phyloP scores from a whole-genome alignment of 345 rosid genomes.

The Salix brachista region DNA sequence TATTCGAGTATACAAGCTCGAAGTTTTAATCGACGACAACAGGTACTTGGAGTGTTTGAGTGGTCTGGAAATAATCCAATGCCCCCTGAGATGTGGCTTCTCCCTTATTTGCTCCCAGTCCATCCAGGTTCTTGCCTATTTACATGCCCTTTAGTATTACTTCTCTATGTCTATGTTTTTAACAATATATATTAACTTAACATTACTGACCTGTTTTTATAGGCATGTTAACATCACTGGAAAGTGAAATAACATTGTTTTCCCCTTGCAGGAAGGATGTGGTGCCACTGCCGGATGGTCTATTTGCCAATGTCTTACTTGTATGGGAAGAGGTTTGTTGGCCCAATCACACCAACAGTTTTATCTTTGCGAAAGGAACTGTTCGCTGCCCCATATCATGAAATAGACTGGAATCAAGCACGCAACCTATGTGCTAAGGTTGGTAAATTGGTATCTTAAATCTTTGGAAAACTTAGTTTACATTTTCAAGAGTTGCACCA shows the following conservation, averaged over 20 bases:
- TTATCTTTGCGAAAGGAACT: slow-evolving; percentile 88
- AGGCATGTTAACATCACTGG: background rate
- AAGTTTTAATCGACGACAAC: slow-evolving; percentile 24
- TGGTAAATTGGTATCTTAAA: slow-evolving; percentile 27
- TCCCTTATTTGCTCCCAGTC: slow-evolving; percentile 72
- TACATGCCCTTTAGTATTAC: background rate
- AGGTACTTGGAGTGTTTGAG: slow-evolving; percentile 93
- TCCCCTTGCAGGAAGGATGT: slow-evolving; percentile 82
- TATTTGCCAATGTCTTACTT: slow-evolving; percentile 96
- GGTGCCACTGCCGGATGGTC: slow-evolving; percentile 99
- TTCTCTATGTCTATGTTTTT: background rate
- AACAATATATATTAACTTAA: background rate
- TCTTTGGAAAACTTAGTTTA: background rate
- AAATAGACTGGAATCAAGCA: slow-evolving; percentile 78
- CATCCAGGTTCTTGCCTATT: slow-evolving; percentile 72
- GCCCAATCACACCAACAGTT: slow-evolving; percentile 80
- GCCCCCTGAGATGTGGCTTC: slow-evolving; percentile 98
- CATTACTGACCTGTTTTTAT: background rate
- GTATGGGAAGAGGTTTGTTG: slow-evolving; percentile 93
- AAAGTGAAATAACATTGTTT: background rate
- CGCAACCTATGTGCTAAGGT: slow-evolving; percentile 94
- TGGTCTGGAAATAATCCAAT: slow-evolving; percentile 97
- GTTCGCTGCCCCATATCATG: slow-evolving; percentile 72
- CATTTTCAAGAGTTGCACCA: background rate
- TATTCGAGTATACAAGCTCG: slow-evolving; percentile 69